phyloP scores from a whole-genome alignment of 2,329 filamentous ascomycete species.

The Graphilbum fragrans region DNA sequence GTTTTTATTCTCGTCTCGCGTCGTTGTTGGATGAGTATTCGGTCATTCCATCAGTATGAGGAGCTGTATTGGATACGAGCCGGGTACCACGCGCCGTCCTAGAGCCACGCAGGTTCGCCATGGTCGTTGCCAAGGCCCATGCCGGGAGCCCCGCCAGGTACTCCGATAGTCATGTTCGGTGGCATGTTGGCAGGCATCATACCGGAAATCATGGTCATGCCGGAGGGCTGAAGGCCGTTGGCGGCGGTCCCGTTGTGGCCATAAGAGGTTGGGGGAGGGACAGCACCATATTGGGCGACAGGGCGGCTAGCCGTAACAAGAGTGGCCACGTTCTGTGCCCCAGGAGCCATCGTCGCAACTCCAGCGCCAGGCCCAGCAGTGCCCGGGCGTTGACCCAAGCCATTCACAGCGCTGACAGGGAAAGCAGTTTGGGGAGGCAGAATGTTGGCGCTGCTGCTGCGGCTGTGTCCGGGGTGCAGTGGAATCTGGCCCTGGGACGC shows the following conservation, averaged over 20 bases:
- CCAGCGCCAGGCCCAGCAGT: no score
- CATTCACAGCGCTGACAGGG: conserved; percentile 19
- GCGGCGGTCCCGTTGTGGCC: conserved; percentile 4
- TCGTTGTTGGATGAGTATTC: no score
- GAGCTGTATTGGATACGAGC: conserved; percentile 4
- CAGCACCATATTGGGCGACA: conserved; percentile 7
- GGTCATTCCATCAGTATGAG: not conserved
- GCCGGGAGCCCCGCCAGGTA: conserved; percentile 8
- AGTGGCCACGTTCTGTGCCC: not conserved
- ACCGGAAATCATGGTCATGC: conserved; percentile 1
- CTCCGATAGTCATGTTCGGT: conserved; percentile 7
- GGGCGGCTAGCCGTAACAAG: conserved; percentile 2
- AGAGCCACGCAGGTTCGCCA: conserved; percentile 15
- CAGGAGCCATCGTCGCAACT: not conserved
- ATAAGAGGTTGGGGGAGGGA: conserved; percentile 8
- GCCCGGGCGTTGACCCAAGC: conserved; percentile 17
- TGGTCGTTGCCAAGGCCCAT: conserved; percentile 12
- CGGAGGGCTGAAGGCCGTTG: conserved; percentile 5
- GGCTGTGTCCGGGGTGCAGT: conserved; percentile 28
- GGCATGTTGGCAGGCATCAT: conserved; percentile 8
- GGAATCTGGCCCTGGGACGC: conserved; percentile 41
- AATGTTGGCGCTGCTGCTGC: conserved; percentile 27
- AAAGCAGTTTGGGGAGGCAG: conserved; percentile 16
- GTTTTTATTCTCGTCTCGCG: no score
- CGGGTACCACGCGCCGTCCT: conserved; percentile 9